phyloP scores from a whole-genome alignment of 2,329 filamentous ascomycete species.

The Aspergillus puulaauensis region DNA sequence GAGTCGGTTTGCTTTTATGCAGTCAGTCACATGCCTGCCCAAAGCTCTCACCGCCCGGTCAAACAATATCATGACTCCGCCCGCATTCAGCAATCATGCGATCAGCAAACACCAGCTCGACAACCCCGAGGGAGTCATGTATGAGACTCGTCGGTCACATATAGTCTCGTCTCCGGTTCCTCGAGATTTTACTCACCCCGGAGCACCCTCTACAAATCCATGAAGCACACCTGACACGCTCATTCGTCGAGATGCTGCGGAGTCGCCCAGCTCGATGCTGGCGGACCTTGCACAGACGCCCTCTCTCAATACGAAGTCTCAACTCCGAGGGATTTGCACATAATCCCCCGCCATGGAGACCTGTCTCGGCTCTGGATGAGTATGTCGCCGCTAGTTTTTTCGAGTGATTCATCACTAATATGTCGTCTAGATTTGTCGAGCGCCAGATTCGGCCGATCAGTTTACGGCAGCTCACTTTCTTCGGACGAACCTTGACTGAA shows the following conservation, averaged over 20 bases:
- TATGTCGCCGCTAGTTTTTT: conserved; percentile 28
- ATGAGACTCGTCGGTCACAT: conserved; percentile 11
- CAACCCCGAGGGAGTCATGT: conserved; percentile 17
- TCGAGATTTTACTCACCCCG: conserved; percentile 5
- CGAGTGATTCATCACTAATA: conserved; percentile 14
- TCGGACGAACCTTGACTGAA: conserved; percentile 90
- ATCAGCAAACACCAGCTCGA: conserved; percentile 2
- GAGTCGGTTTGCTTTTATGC: background rate
- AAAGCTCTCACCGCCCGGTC: conserved; percentile 19
- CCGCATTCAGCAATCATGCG: conserved; percentile 7
- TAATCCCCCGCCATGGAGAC: conserved; percentile 56
- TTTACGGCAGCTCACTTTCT: conserved; percentile 93
- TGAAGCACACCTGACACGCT: conserved; percentile 16
- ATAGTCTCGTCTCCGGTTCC: conserved; percentile 13
- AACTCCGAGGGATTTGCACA: conserved; percentile 27
- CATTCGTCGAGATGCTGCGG: conserved; percentile 36
- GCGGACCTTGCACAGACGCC: conserved; percentile 24
- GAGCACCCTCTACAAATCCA: conserved; percentile 7
- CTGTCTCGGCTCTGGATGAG: conserved; percentile 61
- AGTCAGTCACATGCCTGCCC: conserved; percentile 16
- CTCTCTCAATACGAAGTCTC: conserved; percentile 21
- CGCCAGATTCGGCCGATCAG: conserved; percentile 94
- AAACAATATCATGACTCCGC: background rate
- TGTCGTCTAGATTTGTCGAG: conserved; percentile 75
- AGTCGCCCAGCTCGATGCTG: conserved; percentile 36